A percentile compares a stretch with the other conserved stretches of the same genome.
These are phyloP conservation scores for Coniochaeta sp. DNA, from an alignment of 2,329 filamentous ascomycete species.

Conservation along the genomic window DNA sequence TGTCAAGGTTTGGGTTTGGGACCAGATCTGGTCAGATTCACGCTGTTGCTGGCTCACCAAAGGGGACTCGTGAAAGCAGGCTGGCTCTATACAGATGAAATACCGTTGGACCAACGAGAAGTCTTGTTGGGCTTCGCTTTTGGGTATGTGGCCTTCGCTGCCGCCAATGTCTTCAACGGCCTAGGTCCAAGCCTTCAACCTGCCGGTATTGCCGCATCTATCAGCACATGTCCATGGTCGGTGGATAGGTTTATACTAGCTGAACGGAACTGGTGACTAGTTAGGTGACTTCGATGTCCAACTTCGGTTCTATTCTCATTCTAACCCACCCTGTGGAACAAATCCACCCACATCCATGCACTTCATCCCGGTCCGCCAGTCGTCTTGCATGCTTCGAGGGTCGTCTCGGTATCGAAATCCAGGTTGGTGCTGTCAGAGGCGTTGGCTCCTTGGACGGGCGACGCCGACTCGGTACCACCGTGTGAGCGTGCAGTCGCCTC, in stretches of 20 bases:
- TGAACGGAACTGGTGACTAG: neutral
- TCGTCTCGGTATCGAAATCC: neutral
- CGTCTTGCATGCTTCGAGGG: neutral
- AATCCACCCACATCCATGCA: neutral
- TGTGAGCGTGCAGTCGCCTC: neutral
- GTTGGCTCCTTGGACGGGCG: neutral
- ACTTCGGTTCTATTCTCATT: neutral
- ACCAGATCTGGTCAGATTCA: neutral
- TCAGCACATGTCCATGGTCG: neutral
- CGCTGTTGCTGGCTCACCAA: neutral
- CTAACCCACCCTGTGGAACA: neutral
- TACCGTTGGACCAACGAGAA: neutral
- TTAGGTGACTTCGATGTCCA: neutral
- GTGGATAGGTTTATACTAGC: neutral
- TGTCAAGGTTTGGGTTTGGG: no score
- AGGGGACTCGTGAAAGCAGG: neutral
- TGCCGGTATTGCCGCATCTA: neutral
- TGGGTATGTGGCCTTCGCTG: neutral
- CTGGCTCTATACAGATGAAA: neutral
- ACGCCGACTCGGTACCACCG: neutral
- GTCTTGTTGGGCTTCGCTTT: neutral
- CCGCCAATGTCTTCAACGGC: neutral
- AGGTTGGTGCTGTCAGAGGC: neutral
- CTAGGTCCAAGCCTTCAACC: neutral
- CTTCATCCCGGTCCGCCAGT: neutral